Conservation (phyloP, 2,329 filamentous ascomycete genomes). For the Parafenestella ontariensis region DNA sequence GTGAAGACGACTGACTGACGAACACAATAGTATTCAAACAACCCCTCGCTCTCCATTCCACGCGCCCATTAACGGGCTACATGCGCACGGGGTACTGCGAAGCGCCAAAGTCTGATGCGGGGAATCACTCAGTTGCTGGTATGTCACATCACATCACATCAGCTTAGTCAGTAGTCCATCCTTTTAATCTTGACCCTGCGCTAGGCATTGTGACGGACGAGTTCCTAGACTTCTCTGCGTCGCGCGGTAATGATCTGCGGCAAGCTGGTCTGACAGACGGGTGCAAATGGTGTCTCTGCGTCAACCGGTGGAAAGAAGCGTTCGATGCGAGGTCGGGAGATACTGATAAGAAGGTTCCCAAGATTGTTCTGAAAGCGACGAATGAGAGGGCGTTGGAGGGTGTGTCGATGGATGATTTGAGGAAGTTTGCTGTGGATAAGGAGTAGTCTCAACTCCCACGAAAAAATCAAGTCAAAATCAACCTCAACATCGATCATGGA, state of each 20-base stretch:
- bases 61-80: slow-evolving; percentile 66
- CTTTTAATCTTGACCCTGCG: background rate
- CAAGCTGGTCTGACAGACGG: slow-evolving; percentile 62
- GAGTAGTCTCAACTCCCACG: slow-evolving; percentile 14
- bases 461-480: background rate
- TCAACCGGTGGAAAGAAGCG: slow-evolving; percentile 66
- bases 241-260: slow-evolving; percentile 66
- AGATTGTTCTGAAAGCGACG: slow-evolving; percentile 60
- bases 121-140: slow-evolving; percentile 67
- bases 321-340: slow-evolving; percentile 61
- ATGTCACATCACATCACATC: background rate
- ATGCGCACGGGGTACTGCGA: slow-evolving; percentile 68
- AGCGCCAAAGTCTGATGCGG: slow-evolving; percentile 60
- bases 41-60: slow-evolving; percentile 65
- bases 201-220: slow-evolving; percentile 61
- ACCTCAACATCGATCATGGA: background rate
- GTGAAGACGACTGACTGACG: too few relatives aligned
- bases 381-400: slow-evolving; percentile 60
- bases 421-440: slow-evolving; percentile 57
- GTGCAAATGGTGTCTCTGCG: slow-evolving; percentile 70
- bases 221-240: slow-evolving; percentile 68
- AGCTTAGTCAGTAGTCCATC: too few relatives aligned
- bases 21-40: slow-evolving; percentile 60
- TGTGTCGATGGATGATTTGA: slow-evolving; percentile 58
- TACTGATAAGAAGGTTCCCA: slow-evolving; percentile 56